phyloP scores from a whole-genome alignment of 768 basidiomycete species.

The Suillus subalutaceus region DNA sequence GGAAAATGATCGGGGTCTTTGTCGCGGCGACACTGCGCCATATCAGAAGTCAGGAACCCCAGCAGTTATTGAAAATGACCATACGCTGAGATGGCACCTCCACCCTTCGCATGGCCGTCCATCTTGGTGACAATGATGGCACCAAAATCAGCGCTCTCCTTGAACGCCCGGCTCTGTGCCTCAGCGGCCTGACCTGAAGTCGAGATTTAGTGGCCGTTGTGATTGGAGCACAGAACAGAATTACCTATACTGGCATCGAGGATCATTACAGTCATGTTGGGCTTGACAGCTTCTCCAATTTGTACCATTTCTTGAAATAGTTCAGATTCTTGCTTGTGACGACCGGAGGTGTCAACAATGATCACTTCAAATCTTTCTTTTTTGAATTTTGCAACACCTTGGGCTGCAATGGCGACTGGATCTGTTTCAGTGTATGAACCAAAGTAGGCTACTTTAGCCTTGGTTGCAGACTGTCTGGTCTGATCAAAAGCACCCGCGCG shows the following conservation, averaged over 20 bases:
- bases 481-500: constrained; percentile 99
- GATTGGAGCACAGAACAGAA: constrained; percentile 16
- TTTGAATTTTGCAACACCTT: constrained; percentile 96
- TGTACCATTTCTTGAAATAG: constrained; percentile 98
- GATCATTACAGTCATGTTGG: constrained; percentile 94
- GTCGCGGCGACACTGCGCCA: constrained; percentile 89
- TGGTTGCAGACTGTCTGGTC: constrained; percentile 97
- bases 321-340: constrained; percentile 97
- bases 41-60: background rate
- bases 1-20: constrained; percentile 97
- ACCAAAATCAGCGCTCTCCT: constrained; percentile 96
- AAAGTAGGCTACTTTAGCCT: constrained; percentile 98
- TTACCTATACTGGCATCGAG: constrained; percentile 95
- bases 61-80: constrained; percentile 33
- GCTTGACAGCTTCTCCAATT: constrained; percentile 90
- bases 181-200: constrained; percentile 91
- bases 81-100: constrained; percentile 98
- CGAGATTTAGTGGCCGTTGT: background rate
- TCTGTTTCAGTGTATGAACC: constrained; percentile 99
- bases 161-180: constrained; percentile 94
- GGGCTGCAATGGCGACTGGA: constrained; percentile 90
- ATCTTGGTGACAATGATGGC: constrained; percentile 99
- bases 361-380: constrained; percentile 98
- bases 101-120: constrained; percentile 99
- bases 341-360: constrained; percentile 96